phyloP scores from a whole-genome alignment of 2,329 filamentous ascomycete genomes.

The Monosporascus ibericus region DNA sequence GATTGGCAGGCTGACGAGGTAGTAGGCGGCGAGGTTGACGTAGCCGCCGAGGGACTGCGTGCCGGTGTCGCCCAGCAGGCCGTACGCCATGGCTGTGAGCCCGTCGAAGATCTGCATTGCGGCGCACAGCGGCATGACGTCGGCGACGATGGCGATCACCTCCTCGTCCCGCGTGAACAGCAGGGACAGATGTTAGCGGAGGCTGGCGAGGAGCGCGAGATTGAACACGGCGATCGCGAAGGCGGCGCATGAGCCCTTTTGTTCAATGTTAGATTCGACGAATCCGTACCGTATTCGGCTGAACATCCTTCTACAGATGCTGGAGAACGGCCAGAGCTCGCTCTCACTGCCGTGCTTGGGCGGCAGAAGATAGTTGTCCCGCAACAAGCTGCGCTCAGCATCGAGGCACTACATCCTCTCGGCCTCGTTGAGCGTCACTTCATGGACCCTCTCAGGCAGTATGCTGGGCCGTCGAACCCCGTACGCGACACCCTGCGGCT shows the following conservation, averaged over 20 bases:
- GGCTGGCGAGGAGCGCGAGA: conserved; percentile 57
- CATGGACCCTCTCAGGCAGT: conserved; percentile 45
- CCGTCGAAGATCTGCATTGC: conserved; percentile 89
- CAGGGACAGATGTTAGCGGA: conserved; percentile 68
- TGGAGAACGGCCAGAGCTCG: conserved; percentile 30
- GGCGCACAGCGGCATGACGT: conserved; percentile 72
- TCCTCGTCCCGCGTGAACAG: conserved; percentile 72
- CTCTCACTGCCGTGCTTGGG: conserved; percentile 44
- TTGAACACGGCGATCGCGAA: conserved; percentile 74
- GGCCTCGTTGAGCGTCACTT: conserved; percentile 43
- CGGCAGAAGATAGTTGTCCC: conserved; percentile 60
- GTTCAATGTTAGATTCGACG: background rate
- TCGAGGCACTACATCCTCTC: conserved; percentile 52
- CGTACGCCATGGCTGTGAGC: conserved; percentile 72
- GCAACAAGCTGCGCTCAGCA: conserved; percentile 54
- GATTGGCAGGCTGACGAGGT: no score
- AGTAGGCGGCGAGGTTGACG: conserved; percentile 81
- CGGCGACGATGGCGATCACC: conserved; percentile 62
- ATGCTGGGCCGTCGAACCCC: conserved; percentile 66
- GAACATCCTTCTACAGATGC: conserved; percentile 39
- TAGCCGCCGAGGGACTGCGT: conserved; percentile 87
- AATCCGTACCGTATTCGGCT: conserved; percentile 27
- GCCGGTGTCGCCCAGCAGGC: conserved; percentile 79
- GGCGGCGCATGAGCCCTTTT: conserved; percentile 54
- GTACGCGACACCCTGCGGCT: conserved; percentile 70